Base-by-base conservation (phyloP, 2,329 filamentous ascomycete genomes). In the Graphium sp. region DNA sequence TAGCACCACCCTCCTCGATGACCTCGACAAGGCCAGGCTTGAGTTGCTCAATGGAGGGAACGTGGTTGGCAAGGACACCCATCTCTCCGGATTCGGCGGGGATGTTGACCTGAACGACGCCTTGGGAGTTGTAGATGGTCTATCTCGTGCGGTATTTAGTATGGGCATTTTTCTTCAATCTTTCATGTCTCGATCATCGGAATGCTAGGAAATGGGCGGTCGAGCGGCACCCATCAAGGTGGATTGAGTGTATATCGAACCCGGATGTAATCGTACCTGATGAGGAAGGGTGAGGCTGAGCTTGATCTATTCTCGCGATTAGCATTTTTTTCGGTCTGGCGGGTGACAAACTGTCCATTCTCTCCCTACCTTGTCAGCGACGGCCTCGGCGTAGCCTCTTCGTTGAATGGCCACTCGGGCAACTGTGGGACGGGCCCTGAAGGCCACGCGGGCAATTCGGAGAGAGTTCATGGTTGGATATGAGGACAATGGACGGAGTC, bases 31-130 rank as follows among this genome's bases (percentile, higher is more conserved):
- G 62, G 49, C 89, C 89, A 36, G 89, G 85, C 73, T 91, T 93
- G 58, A 98, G 70, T 69, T 98, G 89, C 70, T 98, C 89, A 52
- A 98, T 95, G 37, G 85, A 84, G 40, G 89, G 85, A 48, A 98
- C 89, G 73, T 98, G 89, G 70, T 89, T 91, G 55, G 89, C 89
- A 52, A 98, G 79, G 47, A 98, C 78, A 79, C 89, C 89, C 89
- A 98, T 98, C 48, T 95, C 89, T 55, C 89, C 89, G 38, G 85
- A 91, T 58, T 93, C 89, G 50, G 89, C 89, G 55, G 89, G 79
- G 50, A 98, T 77, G 73, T 98, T 98, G 67, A 98, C 89, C 67
- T 98, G 89, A 50, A 95, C 75, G 51, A 74, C 68, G 50, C 70
- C 66, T 47, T 72, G 61, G 43, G 61, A 74, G 56, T 68, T 69